phyloP scores from a whole-genome alignment of 768 basidiomycete genomes.

The Pholiota microspora region DNA sequence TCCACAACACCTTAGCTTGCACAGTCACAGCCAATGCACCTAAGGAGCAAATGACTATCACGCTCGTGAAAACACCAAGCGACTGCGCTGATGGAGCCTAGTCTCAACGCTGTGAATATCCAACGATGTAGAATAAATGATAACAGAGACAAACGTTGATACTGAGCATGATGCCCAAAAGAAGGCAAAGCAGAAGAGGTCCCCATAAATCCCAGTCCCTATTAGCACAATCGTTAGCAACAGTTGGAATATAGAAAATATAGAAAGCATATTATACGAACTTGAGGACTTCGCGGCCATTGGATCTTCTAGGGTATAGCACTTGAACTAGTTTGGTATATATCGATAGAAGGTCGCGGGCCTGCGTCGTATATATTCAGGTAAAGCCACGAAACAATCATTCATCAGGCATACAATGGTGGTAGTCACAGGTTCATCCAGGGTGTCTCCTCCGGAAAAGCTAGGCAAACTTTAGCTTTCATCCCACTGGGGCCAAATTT shows the following conservation, averaged over 20 bases:
- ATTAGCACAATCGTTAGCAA: neutral
- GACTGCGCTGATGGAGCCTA: slow-evolving; percentile 85
- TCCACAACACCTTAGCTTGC: slow-evolving; percentile 81
- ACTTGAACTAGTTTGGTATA: slow-evolving; percentile 94
- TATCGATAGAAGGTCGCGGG: slow-evolving; percentile 86
- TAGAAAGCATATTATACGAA: slow-evolving; percentile 37
- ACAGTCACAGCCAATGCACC: slow-evolving; percentile 91
- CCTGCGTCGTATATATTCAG: slow-evolving; percentile 39
- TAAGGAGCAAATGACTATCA: slow-evolving; percentile 89
- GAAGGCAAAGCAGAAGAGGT: slow-evolving; percentile 79
- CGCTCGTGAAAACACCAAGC: slow-evolving; percentile 87
- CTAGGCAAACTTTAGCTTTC: slow-evolving; percentile 30
- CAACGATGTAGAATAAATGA: neutral
- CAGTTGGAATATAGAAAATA: neutral
- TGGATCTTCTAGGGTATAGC: slow-evolving; percentile 77
- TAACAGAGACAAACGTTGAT: slow-evolving; percentile 55
- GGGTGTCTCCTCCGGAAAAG: slow-evolving; percentile 81
- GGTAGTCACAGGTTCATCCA: slow-evolving; percentile 87
- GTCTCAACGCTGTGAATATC: slow-evolving; percentile 4
- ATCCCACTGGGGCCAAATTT: neutral
- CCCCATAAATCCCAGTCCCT: slow-evolving; percentile 99
- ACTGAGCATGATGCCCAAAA: slow-evolving; percentile 82
- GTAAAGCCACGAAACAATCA: neutral
- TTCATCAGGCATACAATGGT: slow-evolving; percentile 68
- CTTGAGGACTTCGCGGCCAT: slow-evolving; percentile 80